These are phyloP conservation scores for Comarum palustre DNA, from an alignment of 306 rosid species.

Conservation along the genomic window DNA sequence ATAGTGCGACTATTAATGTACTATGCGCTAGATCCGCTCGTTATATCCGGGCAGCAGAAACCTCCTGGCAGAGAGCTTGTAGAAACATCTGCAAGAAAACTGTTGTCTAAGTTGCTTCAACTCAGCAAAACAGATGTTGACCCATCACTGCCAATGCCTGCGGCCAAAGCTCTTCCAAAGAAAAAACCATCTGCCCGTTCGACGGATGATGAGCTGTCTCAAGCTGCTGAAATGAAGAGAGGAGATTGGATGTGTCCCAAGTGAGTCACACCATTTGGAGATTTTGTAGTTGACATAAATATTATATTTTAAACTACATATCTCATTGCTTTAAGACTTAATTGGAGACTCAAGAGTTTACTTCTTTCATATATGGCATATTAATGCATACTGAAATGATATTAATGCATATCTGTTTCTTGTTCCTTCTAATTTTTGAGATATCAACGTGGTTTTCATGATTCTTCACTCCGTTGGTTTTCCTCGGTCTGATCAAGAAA, in stretches of 20 bases:
- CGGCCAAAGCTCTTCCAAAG: conserved; percentile 20
- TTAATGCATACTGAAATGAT: neutral
- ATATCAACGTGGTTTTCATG: neutral
- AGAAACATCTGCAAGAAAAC: conserved; percentile 71
- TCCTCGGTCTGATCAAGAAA: neutral
- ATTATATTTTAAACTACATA: neutral
- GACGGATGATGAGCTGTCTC: conserved; percentile 24
- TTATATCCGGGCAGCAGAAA: conserved; percentile 63
- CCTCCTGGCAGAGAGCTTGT: conserved; percentile 62
- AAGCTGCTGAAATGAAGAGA: conserved; percentile 59
- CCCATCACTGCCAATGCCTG: conserved; percentile 41
- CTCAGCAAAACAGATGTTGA: conserved; percentile 58
- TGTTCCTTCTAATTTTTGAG: neutral
- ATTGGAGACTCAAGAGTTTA: neutral
- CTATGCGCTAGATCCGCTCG: conserved; percentile 74
- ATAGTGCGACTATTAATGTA: conserved; percentile 65
- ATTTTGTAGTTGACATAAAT: neutral
- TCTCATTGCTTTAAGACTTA: conserved; percentile 13
- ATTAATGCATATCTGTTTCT: neutral
- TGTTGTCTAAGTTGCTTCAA: conserved; percentile 63
- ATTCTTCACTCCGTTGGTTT: neutral
- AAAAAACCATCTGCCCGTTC: conserved; percentile 30
- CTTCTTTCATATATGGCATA: neutral
- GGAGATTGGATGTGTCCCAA: conserved; percentile 89
- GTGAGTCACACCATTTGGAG: conserved; percentile 44